phyloP scores from a whole-genome alignment of 148 eudicot genomes.

The Camellia sinensis region DNA sequence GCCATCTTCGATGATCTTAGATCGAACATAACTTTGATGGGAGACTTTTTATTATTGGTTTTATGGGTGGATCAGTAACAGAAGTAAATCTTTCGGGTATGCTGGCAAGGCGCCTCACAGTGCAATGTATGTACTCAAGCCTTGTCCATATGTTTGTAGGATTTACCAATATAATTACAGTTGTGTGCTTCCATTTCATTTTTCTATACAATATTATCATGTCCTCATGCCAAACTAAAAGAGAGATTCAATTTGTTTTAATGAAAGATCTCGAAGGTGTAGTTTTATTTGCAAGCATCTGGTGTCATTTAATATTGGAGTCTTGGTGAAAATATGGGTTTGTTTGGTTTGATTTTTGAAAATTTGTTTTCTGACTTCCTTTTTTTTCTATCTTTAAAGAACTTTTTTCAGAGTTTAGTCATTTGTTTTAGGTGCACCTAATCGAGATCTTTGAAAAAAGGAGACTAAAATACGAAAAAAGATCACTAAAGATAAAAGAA shows the following conservation, averaged over 20 bases:
- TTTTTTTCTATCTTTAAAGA: too few species aligned
- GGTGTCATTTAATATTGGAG: neutral
- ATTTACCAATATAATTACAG: neutral
- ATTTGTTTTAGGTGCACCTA: too few species aligned
- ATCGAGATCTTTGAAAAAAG: too few species aligned
- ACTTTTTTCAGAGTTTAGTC: too few species aligned
- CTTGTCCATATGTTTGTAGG: neutral
- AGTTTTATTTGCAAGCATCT: neutral
- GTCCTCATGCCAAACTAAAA: neutral
- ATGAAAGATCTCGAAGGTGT: neutral
- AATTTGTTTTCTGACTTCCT: too few species aligned
- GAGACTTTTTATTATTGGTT: conserved; percentile 90
- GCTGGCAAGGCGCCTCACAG: conserved; percentile 75
- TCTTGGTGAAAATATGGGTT: too few species aligned
- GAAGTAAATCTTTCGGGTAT: conserved; percentile 60
- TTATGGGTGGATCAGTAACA: conserved; percentile 71
- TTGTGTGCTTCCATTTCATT: neutral
- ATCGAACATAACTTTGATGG: conserved; percentile 81
- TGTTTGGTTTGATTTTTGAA: too few species aligned
- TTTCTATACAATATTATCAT: neutral
- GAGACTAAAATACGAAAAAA: too few species aligned
- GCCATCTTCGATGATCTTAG: too few species aligned
- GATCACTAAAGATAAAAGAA: too few species aligned
- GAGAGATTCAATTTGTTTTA: neutral
- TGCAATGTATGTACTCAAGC: conserved; percentile 56